phyloP scores from a whole-genome alignment of 345 rosid genomes.

The Rubroshorea leprosula region DNA sequence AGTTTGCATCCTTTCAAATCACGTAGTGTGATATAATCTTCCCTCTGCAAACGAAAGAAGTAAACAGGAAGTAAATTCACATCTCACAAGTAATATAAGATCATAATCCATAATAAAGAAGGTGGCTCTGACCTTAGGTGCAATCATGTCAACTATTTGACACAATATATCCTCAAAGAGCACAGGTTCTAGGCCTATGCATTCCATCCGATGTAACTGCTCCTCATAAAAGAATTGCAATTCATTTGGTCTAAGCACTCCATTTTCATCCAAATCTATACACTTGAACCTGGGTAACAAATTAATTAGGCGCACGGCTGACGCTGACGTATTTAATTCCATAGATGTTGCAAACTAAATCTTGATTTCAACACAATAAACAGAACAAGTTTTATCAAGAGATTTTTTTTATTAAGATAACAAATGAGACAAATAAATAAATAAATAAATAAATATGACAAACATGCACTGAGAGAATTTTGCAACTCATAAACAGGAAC shows the following conservation, averaged over 20 bases:
- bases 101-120: background rate
- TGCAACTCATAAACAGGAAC: background rate
- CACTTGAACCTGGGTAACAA: conserved; percentile 69
- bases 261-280: conserved; percentile 87
- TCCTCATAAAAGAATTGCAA: conserved; percentile 84
- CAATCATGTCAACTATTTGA: conserved; percentile 87
- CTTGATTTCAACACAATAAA: background rate
- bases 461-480: background rate
- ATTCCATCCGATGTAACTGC: conserved; percentile 83
- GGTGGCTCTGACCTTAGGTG: conserved; percentile 54
- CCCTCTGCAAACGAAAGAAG: conserved; percentile 37
- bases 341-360: background rate
- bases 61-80: background rate
- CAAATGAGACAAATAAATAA: background rate
- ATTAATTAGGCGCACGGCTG: background rate
- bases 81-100: conserved; percentile 1
- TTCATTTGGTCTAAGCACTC: conserved; percentile 72
- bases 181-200: conserved; percentile 75
- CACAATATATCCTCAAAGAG: conserved; percentile 76
- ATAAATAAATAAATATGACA: background rate
- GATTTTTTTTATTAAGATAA: background rate
- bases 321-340: background rate
- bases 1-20: conserved; percentile 68
- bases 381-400: background rate
- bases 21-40: conserved; percentile 55